Percentiles rank a stretch among this genome's conserved stretches.
Evolutionary conservation across 371 early-diverging fungal genomes (phyloP).

Genomic region (Actinomucor elegans): DNA sequence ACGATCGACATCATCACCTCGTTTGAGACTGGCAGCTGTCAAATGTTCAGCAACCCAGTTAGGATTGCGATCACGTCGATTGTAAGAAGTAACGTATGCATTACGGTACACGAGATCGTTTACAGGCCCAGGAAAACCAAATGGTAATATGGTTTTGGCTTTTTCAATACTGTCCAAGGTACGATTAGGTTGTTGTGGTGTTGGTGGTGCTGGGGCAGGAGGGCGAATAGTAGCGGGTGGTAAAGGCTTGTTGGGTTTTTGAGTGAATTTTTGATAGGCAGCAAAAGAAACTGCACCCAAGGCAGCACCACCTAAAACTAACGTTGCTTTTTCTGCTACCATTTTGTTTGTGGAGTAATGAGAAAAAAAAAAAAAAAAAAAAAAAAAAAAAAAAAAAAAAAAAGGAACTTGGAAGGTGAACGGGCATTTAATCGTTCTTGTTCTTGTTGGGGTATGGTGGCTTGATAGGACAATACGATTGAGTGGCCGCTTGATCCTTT

Average conservation of each 20-base stretch:
- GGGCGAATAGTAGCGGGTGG: slow-evolving; percentile 3
- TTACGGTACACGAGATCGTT: slow-evolving; percentile 57
- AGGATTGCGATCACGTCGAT: slow-evolving; percentile 81
- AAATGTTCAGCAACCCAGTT: slow-evolving; percentile 88
- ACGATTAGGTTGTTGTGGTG: neutral
- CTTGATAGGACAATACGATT: too few species aligned
- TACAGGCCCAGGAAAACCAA: slow-evolving; percentile 59
- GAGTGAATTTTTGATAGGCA: slow-evolving; percentile 41
- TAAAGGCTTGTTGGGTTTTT: slow-evolving; percentile 22
- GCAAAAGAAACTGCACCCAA: slow-evolving; percentile 44
- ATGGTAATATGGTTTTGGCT: slow-evolving; percentile 47
- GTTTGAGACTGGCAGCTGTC: slow-evolving; percentile 61
- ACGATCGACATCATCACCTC: slow-evolving; percentile 60
- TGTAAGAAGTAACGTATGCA: slow-evolving; percentile 65
- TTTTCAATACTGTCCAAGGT: slow-evolving; percentile 30
- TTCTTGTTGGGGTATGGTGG: too few species aligned
- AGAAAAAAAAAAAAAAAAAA: neutral
- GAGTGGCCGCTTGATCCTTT: too few species aligned
- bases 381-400: neutral
- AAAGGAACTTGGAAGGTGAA: neutral
- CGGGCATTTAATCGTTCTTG: too few species aligned
- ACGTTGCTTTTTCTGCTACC: slow-evolving; percentile 41
- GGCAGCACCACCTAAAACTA: slow-evolving; percentile 51
- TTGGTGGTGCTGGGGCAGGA: neutral
- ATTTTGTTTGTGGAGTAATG: neutral